Conservation (phyloP, 257 asterid genomes). For the Salvia rosmarinus region DNA sequence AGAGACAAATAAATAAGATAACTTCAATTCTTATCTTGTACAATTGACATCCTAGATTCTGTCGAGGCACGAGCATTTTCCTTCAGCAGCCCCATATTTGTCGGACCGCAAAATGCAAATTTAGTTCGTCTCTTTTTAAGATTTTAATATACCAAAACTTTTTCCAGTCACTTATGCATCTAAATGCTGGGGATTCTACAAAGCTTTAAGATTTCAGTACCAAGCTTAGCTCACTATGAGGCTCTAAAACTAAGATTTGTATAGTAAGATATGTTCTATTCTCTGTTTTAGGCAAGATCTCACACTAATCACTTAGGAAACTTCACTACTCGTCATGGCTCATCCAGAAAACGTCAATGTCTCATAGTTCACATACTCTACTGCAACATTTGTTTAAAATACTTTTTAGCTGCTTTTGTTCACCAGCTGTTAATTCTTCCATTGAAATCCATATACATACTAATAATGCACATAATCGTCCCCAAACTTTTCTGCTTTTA, state of each 20-base stretch:
- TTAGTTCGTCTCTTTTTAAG: not conserved
- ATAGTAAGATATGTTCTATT: not conserved
- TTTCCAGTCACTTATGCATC: conserved; percentile 7
- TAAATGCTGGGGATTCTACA: not conserved
- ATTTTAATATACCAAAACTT: not conserved
- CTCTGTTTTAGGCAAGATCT: conserved; percentile 7
- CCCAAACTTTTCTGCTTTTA: not conserved
- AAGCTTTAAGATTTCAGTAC: not conserved
- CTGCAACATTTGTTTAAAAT: not conserved
- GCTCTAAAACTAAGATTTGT: not conserved
- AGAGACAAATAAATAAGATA: not conserved
- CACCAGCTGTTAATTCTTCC: conserved; percentile 1
- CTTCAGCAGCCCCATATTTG: not conserved
- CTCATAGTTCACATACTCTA: not conserved
- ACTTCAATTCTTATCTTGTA: conserved; percentile 1
- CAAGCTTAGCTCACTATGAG: not conserved
- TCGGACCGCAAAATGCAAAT: not conserved
- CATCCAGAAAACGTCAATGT: not conserved
- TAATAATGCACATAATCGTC: conserved; percentile 2
- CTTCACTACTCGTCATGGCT: conserved; percentile 13
- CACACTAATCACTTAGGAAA: not conserved
- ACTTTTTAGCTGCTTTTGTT: not conserved
- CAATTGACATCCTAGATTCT: not conserved
- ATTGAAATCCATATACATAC: not conserved
- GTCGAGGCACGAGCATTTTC: conserved; percentile 13